Base-by-base conservation (phyloP, 164 flowering plant genomes). In the Brasenia schreberi region DNA sequence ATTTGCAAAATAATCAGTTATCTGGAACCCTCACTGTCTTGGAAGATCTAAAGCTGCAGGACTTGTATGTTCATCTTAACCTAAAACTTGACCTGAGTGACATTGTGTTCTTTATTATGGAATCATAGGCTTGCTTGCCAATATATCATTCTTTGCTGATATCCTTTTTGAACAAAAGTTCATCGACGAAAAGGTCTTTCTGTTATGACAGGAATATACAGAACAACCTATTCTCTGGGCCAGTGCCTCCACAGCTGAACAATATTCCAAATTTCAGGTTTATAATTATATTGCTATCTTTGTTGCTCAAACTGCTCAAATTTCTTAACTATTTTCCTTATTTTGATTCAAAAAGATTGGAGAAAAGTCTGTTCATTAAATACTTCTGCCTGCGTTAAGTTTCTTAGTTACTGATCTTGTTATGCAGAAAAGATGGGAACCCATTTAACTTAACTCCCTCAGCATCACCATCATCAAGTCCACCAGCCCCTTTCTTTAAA, bases 11-110 rank as follows among this genome's bases (percentile, higher is more conserved):
- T 77, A 94, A 94, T 76, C 84, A 83, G 65, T 81, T 94, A 7
- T 81, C 96, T 43, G 99, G 99, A 69, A 79, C 88, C 65, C 90
- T 94, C 62, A 86, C 88, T 84, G 90, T 94, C 65, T 69, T 94
- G 43, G 91, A 90, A 78, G 86, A 90, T 80, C 88, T 94, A 66
- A 86, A 87, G 14, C 75, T 94, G 59, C 69, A 44, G 71, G 87
- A 91, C 69, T 76, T 94, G 99, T 91, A 84, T 49, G 56, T 14
- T 49, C 56, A 9, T 14, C 16, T 49, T 49, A 49, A 9, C 16
- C 10, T 49, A 9, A 9, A 9, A 49, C 16, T 49, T 49, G 0
- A 49, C 56, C 16, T 9, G 4, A 33, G 39, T 33, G 4, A 3
- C 16, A 9, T 14, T 49, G 56, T 14, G 12, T 49, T 49, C 56